Base-by-base conservation (phyloP, 2,329 filamentous ascomycete genomes). In the Fusarium tuaranense region DNA sequence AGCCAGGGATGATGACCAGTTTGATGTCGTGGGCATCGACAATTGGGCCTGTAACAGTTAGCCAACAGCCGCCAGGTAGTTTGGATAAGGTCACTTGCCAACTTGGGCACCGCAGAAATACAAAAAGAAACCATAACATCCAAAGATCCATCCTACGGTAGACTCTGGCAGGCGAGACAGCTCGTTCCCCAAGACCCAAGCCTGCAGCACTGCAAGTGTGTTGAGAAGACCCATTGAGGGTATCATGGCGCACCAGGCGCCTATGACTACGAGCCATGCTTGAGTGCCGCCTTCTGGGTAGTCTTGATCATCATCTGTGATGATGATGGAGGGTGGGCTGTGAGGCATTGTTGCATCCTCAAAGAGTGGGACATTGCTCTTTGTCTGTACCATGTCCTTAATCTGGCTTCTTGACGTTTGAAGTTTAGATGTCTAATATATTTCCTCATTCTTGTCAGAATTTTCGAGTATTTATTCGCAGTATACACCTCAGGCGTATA, bases 81-180 rank as follows among this genome's bases (percentile, higher is more conserved):
- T 32, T 32, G 30, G 9, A 32, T 32, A 5, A 32, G 30, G 38
- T 20, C 16, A 61, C 74, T 61, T 53, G 71, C 81, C 93, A 48
- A 93, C 89, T 78, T 94, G 91, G 1, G 94, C 88, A 14, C 93
- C 92, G 60, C 92, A 90, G 78, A 94, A 92, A 80, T 94, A 93
- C 16, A 91, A 86, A 44, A 94, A 85, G 78, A 94, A 95, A 25
- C 90, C 87, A 76, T 93, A 94, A 60, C 93, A 84, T 73, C 91
- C 89, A 74, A 94, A 93, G 67, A 95, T 93, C 93, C 93, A 95
- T 2, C 92, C 92, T 38, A 92, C 88, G 7, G 85, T 87, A 13
- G 89, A 89, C 51, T 90, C 88, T 38, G 84, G 87, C 72, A 92
- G 89, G 13, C 86, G 82, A 8, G 83, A 82, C 13, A 95, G 84